Base-by-base conservation (phyloP, 495 filamentous ascomycete genomes). In the Trichoderma virens region DNA sequence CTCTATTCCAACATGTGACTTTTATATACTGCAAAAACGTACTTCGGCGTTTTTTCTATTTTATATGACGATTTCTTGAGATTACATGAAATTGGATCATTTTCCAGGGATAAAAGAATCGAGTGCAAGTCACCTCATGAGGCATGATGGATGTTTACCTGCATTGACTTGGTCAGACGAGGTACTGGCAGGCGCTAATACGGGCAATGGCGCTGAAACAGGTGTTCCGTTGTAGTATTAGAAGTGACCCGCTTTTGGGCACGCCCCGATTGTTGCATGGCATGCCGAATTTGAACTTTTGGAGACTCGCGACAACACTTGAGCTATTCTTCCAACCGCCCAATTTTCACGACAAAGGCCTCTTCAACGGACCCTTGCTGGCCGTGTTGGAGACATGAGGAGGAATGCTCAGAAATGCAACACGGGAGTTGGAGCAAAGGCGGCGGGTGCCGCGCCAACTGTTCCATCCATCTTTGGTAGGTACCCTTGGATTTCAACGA, bases 381-480 rank as follows among this genome's bases (percentile, higher is more conserved):
- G 20, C 51, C 51, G 20, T 56, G 51, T 56, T 56, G 51, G 51
- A 56, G 51, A 56, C 20, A 56, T 56, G 51, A 28, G 51, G 51
- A 56, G 51, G 51, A 56, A 56, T 56, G 51, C 51, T 56, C 51
- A 56, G 25, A 56, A 56, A 56, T 56, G 51, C 51, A 56, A 56
- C 51, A 28, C 51, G 51, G 51, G 25, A 56, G 51, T 56, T 56
- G 51, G 51, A 56, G 51, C 51, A 27, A 30, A 56, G 51, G 25
- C 51, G 51, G 51, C 51, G 9, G 25, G 51, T 5, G 51, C 51
- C 25, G 51, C 25, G 51, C 51, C 51, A 56, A 56, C 25, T 56
- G 51, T 56, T 56, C 51, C 51, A 56, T 28, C 6, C 51, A 30
- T 56, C 51, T 56, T 30, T 56, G 51, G 51, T 56, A 56, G 51